Percentiles rank a stretch among this genome's conserved stretches.
Conservation (phyloP, 176 grass and related monocot species). For the Triticum monococcum region DNA sequence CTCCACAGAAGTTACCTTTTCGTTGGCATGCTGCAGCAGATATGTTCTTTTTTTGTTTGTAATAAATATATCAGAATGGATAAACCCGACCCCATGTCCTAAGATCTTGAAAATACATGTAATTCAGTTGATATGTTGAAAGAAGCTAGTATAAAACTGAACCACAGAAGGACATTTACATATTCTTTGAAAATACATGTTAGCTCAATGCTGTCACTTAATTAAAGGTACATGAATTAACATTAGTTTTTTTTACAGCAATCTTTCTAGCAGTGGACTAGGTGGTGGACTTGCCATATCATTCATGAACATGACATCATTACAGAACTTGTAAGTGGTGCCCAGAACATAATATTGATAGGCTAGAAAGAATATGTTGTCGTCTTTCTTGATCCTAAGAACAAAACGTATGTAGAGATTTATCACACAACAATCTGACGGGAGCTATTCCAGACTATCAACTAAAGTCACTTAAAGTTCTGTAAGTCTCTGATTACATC, state of each 20-base stretch:
- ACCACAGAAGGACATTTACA: no score
- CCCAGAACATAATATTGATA: neutral
- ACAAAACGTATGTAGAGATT: conserved; percentile 17
- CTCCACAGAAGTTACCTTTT: no score
- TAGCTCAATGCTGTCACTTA: neutral
- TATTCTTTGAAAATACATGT: neutral
- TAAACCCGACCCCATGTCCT: neutral
- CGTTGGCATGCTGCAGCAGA: neutral
- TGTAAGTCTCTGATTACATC: conserved; percentile 27
- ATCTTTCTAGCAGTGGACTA: neutral
- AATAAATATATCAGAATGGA: neutral
- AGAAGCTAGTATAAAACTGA: neutral
- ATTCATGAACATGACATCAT: neutral
- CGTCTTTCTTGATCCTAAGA: neutral
- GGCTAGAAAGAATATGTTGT: neutral
- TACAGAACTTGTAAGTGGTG: conserved; percentile 18
- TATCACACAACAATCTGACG: conserved; percentile 43
- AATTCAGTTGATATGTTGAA: neutral
- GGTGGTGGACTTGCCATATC: neutral
- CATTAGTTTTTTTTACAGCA: neutral
- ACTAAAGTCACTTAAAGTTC: conserved; percentile 20
- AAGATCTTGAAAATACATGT: neutral
- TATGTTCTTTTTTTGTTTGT: neutral
- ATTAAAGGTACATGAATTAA: neutral
- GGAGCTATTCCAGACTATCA: conserved; percentile 38